Evolutionary conservation across 2,329 filamentous ascomycete genomes (phyloP).

Genomic region (Westerdykella ornata): DNA sequence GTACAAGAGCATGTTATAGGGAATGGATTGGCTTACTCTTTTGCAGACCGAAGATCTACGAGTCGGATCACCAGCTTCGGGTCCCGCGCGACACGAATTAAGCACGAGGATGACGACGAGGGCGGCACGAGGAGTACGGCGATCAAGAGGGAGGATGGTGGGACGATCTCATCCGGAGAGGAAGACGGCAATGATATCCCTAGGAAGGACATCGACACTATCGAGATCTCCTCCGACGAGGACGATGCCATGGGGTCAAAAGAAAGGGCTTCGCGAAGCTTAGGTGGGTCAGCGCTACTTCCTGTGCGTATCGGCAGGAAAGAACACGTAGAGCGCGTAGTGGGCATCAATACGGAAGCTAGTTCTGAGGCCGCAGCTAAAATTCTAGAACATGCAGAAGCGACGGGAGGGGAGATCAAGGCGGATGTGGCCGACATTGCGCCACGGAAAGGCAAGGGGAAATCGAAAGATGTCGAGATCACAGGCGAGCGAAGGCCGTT

Average conservation of each 20-base stretch:
- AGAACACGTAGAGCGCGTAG: constrained; percentile 49
- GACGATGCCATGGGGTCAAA: constrained; percentile 31
- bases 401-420: constrained; percentile 17
- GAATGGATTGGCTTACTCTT: constrained; percentile 6
- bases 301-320: constrained; percentile 53
- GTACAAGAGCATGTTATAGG: background rate
- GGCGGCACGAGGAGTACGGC: constrained; percentile 5
- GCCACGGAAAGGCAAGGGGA: constrained; percentile 32
- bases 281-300: constrained; percentile 29
- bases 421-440: constrained; percentile 14
- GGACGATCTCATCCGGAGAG: constrained; percentile 46
- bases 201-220: constrained; percentile 52
- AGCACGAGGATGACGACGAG: constrained; percentile 26
- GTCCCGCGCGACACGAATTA: constrained; percentile 26
- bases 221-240: constrained; percentile 53
- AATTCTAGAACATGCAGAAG: constrained; percentile 32
- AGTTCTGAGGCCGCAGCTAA: constrained; percentile 43
- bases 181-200: constrained; percentile 44
- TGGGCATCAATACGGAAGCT: constrained; percentile 50
- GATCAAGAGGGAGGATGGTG: constrained; percentile 32
- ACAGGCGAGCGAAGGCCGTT: constrained; percentile 38
- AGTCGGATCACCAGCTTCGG: constrained; percentile 15
- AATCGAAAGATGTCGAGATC: constrained; percentile 39
- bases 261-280: constrained; percentile 14
- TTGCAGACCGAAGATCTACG: constrained; percentile 32